Evolutionary conservation across 2,329 filamentous ascomycete genomes (phyloP).

Genomic region (Apiospora malaysiana): DNA sequence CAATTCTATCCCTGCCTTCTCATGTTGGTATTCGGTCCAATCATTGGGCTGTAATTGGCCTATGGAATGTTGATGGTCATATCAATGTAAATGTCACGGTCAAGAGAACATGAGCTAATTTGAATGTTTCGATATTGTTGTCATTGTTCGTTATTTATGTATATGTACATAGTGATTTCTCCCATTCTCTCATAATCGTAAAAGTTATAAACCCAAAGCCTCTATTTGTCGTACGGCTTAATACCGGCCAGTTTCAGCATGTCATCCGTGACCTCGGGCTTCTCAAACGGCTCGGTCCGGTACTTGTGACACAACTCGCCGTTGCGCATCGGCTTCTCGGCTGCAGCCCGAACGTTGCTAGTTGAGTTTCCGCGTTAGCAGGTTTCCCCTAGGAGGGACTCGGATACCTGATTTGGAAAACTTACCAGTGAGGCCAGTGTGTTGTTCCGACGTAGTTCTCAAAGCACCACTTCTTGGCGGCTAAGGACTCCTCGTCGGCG

Average conservation of each 20-base stretch:
- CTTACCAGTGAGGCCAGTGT: slow-evolving; percentile 42
- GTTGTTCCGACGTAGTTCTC: slow-evolving; percentile 42
- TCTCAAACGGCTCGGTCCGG: slow-evolving; percentile 45
- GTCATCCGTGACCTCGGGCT: slow-evolving; percentile 42
- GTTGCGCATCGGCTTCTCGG: slow-evolving; percentile 42
- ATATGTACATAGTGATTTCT: background rate
- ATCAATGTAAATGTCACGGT: background rate
- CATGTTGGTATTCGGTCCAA: background rate
- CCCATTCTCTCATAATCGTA: background rate
- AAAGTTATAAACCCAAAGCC: background rate
- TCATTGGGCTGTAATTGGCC: background rate
- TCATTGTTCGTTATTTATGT: background rate
- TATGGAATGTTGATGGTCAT: too few relatives aligned
- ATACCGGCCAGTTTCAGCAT: slow-evolving; percentile 43
- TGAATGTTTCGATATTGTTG: background rate
- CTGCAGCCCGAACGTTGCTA: slow-evolving; percentile 42
- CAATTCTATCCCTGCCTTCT: background rate
- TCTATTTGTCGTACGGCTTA: slow-evolving; percentile 30
- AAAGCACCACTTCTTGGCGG: slow-evolving; percentile 43
- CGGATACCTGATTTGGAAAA: slow-evolving; percentile 24
- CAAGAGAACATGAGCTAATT: too few relatives aligned
- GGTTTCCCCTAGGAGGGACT: background rate
- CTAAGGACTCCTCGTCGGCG: slow-evolving; percentile 40
- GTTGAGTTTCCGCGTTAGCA: background rate
- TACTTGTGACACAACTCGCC: slow-evolving; percentile 44